These are phyloP conservation scores for Seminavis robusta DNA, from an alignment of 108 stramenopile species.

Conservation along the genomic window DNA sequence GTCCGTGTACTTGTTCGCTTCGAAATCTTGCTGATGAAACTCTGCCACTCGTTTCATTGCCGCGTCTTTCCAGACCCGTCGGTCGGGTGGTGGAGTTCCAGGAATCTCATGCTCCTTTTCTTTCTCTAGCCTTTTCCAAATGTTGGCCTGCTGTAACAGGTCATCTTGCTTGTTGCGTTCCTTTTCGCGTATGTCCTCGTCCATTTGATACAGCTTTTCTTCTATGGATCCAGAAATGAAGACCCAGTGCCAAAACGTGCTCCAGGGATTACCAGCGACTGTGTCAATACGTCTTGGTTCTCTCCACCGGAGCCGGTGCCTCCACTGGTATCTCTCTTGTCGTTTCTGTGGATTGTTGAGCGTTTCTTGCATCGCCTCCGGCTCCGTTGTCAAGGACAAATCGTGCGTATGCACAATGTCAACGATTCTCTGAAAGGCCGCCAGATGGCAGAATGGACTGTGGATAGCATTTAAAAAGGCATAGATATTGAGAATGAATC, in stretches of 20 bases:
- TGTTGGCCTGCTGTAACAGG: neutral
- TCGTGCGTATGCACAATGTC: neutral
- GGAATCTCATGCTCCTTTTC: neutral
- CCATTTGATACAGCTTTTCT: neutral
- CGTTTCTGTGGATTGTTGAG: neutral
- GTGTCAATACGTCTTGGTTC: neutral
- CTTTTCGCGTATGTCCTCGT: neutral
- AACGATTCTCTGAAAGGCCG: neutral
- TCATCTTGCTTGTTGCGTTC: neutral
- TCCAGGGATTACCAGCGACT: neutral
- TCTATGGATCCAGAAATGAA: neutral
- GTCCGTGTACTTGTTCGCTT: constrained; percentile 32
- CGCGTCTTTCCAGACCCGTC: constrained; percentile 21
- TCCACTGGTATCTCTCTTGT: neutral
- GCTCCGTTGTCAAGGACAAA: constrained; percentile 2
- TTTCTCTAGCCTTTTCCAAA: neutral
- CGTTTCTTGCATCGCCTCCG: neutral
- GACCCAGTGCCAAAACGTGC: neutral
- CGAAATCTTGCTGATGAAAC: constrained; percentile 38
- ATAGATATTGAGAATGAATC: no score
- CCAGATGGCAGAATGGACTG: neutral
- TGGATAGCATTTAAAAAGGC: no score
- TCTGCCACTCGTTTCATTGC: constrained; percentile 34
- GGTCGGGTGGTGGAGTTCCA: neutral
- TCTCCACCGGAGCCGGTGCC: neutral